Percentiles rank a stretch among this genome's conserved stretches.
Conservation (phyloP, 164 flowering plant species). For the Magnolia kwangsiensis region DNA sequence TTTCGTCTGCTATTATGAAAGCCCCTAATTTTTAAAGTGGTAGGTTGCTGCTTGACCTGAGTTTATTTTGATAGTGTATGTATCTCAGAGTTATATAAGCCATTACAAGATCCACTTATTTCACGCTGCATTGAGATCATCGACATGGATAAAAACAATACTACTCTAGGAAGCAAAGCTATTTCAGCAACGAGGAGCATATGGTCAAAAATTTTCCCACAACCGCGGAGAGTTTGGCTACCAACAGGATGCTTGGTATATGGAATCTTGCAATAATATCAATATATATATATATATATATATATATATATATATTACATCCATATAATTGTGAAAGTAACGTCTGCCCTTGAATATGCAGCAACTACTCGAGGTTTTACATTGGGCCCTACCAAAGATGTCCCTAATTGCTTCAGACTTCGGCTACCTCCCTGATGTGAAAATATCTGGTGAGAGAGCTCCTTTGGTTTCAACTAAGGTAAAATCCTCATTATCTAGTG, state of each 20-base stretch:
- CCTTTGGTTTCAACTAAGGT: constrained; percentile 95
- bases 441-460: constrained; percentile 87
- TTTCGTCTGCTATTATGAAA: neutral
- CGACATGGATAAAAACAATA: constrained; percentile 37
- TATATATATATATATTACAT: neutral
- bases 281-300: too few relatives aligned
- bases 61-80: constrained; percentile 20
- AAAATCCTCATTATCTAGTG: constrained; percentile 11
- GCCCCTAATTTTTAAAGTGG: too few relatives aligned
- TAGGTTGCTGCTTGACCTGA: neutral
- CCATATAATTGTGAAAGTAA: constrained; percentile 4
- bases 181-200: constrained; percentile 41
- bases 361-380: constrained; percentile 80
- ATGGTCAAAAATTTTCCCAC: constrained; percentile 76
- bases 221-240: constrained; percentile 81
- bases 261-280: neutral
- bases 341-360: constrained; percentile 30
- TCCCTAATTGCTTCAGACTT: constrained; percentile 96
- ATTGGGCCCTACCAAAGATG: constrained; percentile 88
- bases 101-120: constrained; percentile 73
- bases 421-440: constrained; percentile 94
- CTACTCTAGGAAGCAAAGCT: constrained; percentile 25
- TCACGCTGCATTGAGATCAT: constrained; percentile 60
- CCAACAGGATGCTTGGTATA: constrained; percentile 96
- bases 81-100: constrained; percentile 62